Evolutionary conservation across 2,329 filamentous ascomycete species (phyloP).

Genomic region (Neonectria hederae): DNA sequence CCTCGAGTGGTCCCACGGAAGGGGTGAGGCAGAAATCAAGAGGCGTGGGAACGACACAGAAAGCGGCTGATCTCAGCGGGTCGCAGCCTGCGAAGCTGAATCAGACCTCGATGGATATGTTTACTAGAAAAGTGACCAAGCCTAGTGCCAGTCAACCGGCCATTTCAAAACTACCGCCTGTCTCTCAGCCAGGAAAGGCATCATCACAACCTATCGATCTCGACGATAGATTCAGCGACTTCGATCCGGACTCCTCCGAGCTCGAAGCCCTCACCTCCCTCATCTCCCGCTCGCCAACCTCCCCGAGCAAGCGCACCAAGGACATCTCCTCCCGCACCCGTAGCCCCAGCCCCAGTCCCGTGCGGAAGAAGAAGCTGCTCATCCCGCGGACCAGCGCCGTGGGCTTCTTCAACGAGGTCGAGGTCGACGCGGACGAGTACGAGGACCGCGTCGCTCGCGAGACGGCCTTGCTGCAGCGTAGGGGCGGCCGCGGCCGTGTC

Average conservation of each 20-base stretch:
- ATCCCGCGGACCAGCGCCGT: slow-evolving; percentile 48
- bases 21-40: slow-evolving; percentile 25
- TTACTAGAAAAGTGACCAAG: slow-evolving; percentile 30
- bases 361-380: slow-evolving; percentile 51
- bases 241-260: slow-evolving; percentile 15
- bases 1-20: slow-evolving; percentile 33
- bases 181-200: neutral
- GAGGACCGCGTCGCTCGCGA: slow-evolving; percentile 39
- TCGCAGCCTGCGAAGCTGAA: slow-evolving; percentile 38
- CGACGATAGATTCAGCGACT: slow-evolving; percentile 28
- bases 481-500: slow-evolving; percentile 29
- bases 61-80: slow-evolving; percentile 2
- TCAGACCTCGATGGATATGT: slow-evolving; percentile 48
- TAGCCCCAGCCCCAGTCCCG: slow-evolving; percentile 26
- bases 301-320: slow-evolving; percentile 19
- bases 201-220: neutral
- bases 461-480: slow-evolving; percentile 22
- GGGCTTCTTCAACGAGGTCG: slow-evolving; percentile 52
- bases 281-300: slow-evolving; percentile 4
- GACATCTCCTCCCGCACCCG: neutral
- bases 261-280: slow-evolving; percentile 17
- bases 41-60: neutral
- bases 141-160: slow-evolving; percentile 15
- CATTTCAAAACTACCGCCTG: slow-evolving; percentile 5
- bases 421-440: slow-evolving; percentile 40